phyloP scores from a whole-genome alignment of 202 grass and related monocot genomes.

The Brachypodium distachyon region DNA sequence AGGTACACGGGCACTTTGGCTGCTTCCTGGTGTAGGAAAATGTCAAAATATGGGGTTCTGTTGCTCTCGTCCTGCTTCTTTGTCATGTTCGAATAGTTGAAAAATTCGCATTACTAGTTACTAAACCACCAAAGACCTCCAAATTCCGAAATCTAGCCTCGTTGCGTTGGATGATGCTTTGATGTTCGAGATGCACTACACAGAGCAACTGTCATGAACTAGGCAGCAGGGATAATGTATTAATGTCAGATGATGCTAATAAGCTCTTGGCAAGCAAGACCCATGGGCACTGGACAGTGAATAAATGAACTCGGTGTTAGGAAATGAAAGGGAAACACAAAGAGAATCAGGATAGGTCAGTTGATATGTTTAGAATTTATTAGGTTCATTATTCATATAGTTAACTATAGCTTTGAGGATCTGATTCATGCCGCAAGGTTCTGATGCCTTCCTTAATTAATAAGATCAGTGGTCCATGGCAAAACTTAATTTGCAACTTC shows the following conservation, averaged over 20 bases:
- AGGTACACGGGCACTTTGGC: slow-evolving; percentile 16
- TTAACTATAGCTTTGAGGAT: neutral
- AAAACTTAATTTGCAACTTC: neutral
- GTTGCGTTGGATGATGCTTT: neutral
- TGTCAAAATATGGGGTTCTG: neutral
- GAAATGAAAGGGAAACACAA: neutral
- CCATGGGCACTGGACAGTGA: neutral
- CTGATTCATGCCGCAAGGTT: neutral
- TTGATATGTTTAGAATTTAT: neutral
- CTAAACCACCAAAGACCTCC: neutral
- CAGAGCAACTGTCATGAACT: neutral
- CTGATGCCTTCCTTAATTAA: neutral
- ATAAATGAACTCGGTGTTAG: neutral
- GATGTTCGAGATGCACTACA: neutral
- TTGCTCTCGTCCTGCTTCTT: neutral
- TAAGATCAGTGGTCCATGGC: neutral
- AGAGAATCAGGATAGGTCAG: no score
- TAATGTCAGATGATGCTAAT: neutral
- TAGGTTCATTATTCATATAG: no score
- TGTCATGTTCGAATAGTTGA: neutral
- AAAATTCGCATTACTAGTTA: neutral
- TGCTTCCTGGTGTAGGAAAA: neutral
- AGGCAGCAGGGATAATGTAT: neutral
- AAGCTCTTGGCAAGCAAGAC: neutral
- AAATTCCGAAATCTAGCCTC: neutral